These are phyloP conservation scores for Colletotrichum sp. DNA, from an alignment of 2,329 filamentous ascomycete species.

Conservation along the genomic window DNA sequence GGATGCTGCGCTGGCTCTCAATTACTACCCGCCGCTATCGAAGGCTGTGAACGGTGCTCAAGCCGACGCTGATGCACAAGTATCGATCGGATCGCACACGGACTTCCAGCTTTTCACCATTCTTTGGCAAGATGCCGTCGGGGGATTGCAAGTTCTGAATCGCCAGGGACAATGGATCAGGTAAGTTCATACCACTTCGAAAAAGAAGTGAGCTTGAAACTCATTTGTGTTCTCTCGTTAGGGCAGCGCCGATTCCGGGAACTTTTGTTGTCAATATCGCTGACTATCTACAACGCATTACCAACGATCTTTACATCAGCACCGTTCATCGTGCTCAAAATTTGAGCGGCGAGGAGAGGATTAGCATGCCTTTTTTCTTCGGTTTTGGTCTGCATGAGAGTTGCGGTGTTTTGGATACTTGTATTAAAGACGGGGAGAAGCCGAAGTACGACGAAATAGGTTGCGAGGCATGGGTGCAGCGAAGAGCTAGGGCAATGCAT, in stretches of 20 bases:
- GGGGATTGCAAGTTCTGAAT: conserved; percentile 49
- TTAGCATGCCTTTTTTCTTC: conserved; percentile 54
- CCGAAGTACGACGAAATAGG: conserved; percentile 43
- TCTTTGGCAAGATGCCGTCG: conserved; percentile 46
- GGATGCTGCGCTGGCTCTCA: conserved; percentile 46
- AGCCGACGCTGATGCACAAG: conserved; percentile 15
- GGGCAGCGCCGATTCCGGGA: conserved; percentile 42
- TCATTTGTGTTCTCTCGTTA: conserved; percentile 24
- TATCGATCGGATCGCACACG: conserved; percentile 56
- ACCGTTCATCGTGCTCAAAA: conserved; percentile 56
- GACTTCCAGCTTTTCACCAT: conserved; percentile 59
- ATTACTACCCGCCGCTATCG: conserved; percentile 39
- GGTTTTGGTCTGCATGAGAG: conserved; percentile 45
- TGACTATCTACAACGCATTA: conserved; percentile 55
- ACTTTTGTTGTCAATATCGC: conserved; percentile 58
- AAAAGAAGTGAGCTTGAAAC: background rate
- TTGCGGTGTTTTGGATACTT: conserved; percentile 43
- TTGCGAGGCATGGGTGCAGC: conserved; percentile 43
- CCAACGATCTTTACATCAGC: conserved; percentile 53
- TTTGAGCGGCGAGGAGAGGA: conserved; percentile 38
- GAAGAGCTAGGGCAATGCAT: conserved; percentile 38
- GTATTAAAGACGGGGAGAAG: conserved; percentile 35
- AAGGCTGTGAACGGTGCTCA: background rate
- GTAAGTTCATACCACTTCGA: background rate
- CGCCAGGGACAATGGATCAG: conserved; percentile 42